These are phyloP conservation scores for Leptodontidium sp. DNA, from an alignment of 2,329 filamentous ascomycete species.

Conservation along the genomic window DNA sequence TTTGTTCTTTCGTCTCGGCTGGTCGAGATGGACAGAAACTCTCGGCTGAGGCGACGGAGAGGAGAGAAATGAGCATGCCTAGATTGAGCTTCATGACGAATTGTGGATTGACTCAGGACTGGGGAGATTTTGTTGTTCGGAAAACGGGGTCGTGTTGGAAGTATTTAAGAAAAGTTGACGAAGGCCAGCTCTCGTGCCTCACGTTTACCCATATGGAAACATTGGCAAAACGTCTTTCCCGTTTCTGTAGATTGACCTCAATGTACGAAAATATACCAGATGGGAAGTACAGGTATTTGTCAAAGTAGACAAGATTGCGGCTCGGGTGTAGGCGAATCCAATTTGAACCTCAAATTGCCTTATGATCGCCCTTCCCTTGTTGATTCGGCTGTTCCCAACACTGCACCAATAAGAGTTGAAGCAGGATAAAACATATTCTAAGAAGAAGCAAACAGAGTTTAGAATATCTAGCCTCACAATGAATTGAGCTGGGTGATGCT, in stretches of 20 bases:
- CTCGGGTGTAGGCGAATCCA: background rate
- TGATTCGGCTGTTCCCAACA: background rate
- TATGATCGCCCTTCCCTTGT: background rate
- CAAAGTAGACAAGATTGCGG: background rate
- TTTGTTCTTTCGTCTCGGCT: constrained; percentile 26
- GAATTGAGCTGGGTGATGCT: no score
- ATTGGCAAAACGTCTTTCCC: background rate
- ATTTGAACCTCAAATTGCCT: background rate
- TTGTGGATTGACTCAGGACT: background rate
- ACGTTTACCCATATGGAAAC: background rate
- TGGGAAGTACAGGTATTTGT: background rate
- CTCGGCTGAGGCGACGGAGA: background rate
- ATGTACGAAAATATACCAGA: background rate
- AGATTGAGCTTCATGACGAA: constrained; percentile 8
- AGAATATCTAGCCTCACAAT: no score
- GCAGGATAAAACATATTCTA: no score
- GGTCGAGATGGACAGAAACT: constrained; percentile 33
- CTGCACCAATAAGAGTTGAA: background rate
- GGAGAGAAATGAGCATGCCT: background rate
- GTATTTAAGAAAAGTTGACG: background rate
- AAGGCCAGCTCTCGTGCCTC: background rate
- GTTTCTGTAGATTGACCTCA: background rate
- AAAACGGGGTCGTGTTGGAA: background rate
- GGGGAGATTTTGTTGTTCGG: background rate
- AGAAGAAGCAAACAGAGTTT: no score